Evolutionary conservation across 1,139 yeast genomes (phyloP).

Genomic region (Ogataea hybrid): DNA sequence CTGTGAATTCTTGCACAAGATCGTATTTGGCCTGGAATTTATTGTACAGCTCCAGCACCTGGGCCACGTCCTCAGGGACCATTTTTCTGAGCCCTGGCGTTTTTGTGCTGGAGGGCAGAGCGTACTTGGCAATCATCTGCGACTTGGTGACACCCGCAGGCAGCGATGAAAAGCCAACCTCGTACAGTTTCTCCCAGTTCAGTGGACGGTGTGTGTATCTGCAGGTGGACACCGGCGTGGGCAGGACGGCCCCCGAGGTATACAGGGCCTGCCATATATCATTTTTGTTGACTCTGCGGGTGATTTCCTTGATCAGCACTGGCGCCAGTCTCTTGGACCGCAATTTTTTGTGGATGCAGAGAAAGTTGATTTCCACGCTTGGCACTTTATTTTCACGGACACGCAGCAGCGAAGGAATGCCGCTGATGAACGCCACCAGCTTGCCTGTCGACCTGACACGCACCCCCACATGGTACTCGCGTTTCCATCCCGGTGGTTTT

Average conservation of each 20-base stretch:
- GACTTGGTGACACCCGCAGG: constrained; percentile 77
- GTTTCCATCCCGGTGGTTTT: constrained; percentile 89
- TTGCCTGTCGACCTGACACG: constrained; percentile 74
- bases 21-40: constrained; percentile 70
- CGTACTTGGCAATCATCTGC: constrained; percentile 77
- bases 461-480: constrained; percentile 93
- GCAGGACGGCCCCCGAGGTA: constrained; percentile 89
- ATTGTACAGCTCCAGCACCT: constrained; percentile 56
- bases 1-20: constrained; percentile 63
- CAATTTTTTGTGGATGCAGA: constrained; percentile 91
- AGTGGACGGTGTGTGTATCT: constrained; percentile 93
- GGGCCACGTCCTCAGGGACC: constrained; percentile 58
- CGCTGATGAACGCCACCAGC: constrained; percentile 89
- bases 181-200: constrained; percentile 86
- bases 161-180: constrained; percentile 82
- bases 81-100: constrained; percentile 64
- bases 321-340: constrained; percentile 96
- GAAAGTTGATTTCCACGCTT: constrained; percentile 87
- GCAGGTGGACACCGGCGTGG: constrained; percentile 89
- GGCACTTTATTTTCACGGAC: constrained; percentile 58
- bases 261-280: constrained; percentile 96
- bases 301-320: constrained; percentile 86
- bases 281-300: constrained; percentile 82
- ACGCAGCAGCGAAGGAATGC: constrained; percentile 72
- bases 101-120: constrained; percentile 61